Evolutionary conservation across 352 stramenopile species (phyloP).

Genomic region (Phytopythium mirpurense): DNA sequence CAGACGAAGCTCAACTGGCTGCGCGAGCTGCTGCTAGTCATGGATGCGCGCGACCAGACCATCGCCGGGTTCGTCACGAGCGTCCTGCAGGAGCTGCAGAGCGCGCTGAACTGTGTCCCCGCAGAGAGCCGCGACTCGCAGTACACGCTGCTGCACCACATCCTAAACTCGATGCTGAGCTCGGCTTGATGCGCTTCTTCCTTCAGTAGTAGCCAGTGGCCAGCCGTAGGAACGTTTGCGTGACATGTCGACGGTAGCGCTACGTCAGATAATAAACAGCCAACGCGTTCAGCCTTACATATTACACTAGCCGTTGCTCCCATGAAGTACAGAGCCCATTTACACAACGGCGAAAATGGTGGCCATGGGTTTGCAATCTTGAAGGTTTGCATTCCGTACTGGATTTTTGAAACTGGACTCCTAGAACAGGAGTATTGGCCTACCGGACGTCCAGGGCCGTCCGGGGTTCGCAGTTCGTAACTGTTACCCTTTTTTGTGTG

Average conservation of each 20-base stretch:
- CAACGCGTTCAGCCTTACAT: too few species aligned
- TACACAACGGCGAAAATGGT: too few species aligned
- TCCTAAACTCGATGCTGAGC: constrained; percentile 82
- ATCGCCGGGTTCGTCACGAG: constrained; percentile 76
- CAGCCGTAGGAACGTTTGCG: neutral
- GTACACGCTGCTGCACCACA: constrained; percentile 80
- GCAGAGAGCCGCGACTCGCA: constrained; percentile 63
- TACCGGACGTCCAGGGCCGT: too few species aligned
- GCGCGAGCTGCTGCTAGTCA: constrained; percentile 76
- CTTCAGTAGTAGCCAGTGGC: neutral
- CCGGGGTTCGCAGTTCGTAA: too few species aligned
- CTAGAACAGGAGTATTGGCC: too few species aligned
- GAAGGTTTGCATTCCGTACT: too few species aligned
- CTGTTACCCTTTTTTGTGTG: too few species aligned
- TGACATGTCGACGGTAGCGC: neutral
- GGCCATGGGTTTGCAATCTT: too few species aligned
- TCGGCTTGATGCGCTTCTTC: constrained; percentile 40
- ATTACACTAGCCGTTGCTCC: too few species aligned
- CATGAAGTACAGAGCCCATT: too few species aligned
- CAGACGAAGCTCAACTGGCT: constrained; percentile 73
- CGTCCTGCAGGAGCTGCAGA: constrained; percentile 73
- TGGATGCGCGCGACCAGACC: constrained; percentile 63
- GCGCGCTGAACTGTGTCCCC: constrained; percentile 54
- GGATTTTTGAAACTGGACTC: too few species aligned
- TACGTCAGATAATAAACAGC: neutral